Conservation (phyloP, 495 filamentous ascomycete genomes). For the Massariosphaeria phaeospora region DNA sequence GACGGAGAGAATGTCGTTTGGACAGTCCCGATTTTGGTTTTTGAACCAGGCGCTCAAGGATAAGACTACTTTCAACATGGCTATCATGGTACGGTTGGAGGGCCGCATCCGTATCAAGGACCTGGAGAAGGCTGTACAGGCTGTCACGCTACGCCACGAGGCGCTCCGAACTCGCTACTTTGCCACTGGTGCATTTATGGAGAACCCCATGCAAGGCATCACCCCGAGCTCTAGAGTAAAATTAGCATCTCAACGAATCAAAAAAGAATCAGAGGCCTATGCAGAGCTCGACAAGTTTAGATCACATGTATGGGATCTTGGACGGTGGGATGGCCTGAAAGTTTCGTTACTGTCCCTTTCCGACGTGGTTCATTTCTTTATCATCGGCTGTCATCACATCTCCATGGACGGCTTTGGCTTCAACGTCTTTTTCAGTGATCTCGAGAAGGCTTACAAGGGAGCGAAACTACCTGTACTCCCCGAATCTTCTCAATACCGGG, state of each 20-base stretch:
- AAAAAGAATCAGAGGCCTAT: too few species aligned
- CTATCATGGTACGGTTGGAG: neutral
- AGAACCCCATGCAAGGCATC: too few species aligned
- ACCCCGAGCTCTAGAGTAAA: too few species aligned
- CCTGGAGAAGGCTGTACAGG: conserved; percentile 3
- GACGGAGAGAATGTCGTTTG: too few species aligned
- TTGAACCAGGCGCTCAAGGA: conserved; percentile 2
- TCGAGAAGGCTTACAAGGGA: neutral
- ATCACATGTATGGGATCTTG: neutral
- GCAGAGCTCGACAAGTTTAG: too few species aligned
- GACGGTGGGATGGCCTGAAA: neutral
- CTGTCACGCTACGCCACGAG: conserved; percentile 7
- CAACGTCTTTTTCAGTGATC: neutral
- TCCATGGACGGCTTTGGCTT: neutral
- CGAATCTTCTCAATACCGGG: neutral
- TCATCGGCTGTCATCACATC: conserved; percentile 4
- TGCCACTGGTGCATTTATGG: too few species aligned
- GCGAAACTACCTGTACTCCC: neutral
- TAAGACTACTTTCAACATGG: conserved; percentile 3
- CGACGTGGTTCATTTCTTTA: neutral
- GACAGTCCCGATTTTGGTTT: too few species aligned
- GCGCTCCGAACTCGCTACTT: conserved; percentile 14
- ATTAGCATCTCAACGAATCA: too few species aligned
- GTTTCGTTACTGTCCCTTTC: neutral
- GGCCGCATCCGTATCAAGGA: neutral